Base-by-base conservation (phyloP, 441 rosid genomes). In the Populus hybrid region DNA sequence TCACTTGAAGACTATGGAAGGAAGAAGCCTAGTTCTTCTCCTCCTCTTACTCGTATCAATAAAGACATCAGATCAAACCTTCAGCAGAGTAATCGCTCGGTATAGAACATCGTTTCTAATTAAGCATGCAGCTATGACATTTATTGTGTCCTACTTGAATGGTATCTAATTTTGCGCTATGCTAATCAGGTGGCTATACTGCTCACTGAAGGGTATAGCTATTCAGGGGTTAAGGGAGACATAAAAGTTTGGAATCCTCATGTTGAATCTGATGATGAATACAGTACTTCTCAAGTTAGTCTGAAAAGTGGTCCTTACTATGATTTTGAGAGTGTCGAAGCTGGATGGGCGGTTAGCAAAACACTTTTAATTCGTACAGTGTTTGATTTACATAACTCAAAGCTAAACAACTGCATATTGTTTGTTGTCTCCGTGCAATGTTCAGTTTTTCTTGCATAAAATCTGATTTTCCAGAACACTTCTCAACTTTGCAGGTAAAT, bases 271-370 rank as follows among this genome's bases (percentile, higher is more conserved):
- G 83, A 83, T 57, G 82, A 84, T 73, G 98, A 93, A 76, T 92
- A 82, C 66, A 87, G 84, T 71, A 78, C 85, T 78, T 84, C 89
- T 64, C 88, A 80, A 59, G 78, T 93, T 16, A 82, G 89, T 69
- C 86, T 94, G n/a, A 72, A 71, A 74, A 81, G 64, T 69, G 97
- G 95, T 3, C 85, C 89, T 69, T 76, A 75, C 63, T 32, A 79
- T 28, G 30, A 26, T 64, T 92, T 79, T 78, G 98, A 94, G 78
- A 84, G 86, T 74, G 38, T 91, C 6, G 90, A 90, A 84, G 85
- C 86, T 34, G 95, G 98, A 73, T 94, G 97, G 97, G 80, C 84
- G 86, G 97, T 92, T 63, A 75, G 85, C 34, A 68, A 2, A 32
- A 63, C n/a, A 69, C 35, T 50, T 6, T 46, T 46, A 19, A 57